Conservation (phyloP, 306 rosid genomes). For the Glycine latifolia region DNA sequence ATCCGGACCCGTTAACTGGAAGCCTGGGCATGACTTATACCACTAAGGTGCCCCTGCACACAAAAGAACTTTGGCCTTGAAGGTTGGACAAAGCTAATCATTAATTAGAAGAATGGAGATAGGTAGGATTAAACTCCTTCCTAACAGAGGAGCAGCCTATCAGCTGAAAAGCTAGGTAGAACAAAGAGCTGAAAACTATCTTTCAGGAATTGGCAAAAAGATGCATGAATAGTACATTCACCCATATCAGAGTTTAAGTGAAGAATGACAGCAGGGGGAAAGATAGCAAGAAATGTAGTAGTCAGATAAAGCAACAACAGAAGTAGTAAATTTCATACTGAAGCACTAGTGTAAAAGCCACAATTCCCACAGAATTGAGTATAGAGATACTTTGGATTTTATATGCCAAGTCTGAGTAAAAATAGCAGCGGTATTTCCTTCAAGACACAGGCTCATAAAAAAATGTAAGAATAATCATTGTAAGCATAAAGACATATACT, state of each 20-base stretch:
- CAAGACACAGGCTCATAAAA: not conserved
- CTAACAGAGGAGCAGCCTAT: not conserved
- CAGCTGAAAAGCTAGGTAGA: slow-evolving; percentile 21
- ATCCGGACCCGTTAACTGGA: not conserved
- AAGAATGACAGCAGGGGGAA: not conserved
- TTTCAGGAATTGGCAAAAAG: slow-evolving; percentile 31
- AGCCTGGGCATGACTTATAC: not conserved
- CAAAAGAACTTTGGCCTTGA: slow-evolving; percentile 22
- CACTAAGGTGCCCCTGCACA: not conserved
- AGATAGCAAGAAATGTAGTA: slow-evolving; percentile 11
- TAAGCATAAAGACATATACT: not conserved
- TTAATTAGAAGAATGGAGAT: not conserved
- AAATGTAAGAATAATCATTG: slow-evolving; percentile 12
- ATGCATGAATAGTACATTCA: slow-evolving; percentile 17
- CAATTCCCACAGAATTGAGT: slow-evolving; percentile 8
- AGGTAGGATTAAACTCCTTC: slow-evolving; percentile 14
- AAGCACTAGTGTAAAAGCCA: slow-evolving; percentile 28
- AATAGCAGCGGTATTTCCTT: not conserved
- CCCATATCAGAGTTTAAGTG: slow-evolving; percentile 2
- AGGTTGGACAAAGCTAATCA: slow-evolving; percentile 25
- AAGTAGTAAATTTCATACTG: slow-evolving; percentile 24
- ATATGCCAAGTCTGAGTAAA: slow-evolving; percentile 29
- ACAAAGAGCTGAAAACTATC: slow-evolving; percentile 28
- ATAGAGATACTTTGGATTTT: not conserved
- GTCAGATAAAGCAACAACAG: slow-evolving; percentile 29